Conservation (phyloP, 2,329 filamentous ascomycete species). For the Aplosporella prunicola region DNA sequence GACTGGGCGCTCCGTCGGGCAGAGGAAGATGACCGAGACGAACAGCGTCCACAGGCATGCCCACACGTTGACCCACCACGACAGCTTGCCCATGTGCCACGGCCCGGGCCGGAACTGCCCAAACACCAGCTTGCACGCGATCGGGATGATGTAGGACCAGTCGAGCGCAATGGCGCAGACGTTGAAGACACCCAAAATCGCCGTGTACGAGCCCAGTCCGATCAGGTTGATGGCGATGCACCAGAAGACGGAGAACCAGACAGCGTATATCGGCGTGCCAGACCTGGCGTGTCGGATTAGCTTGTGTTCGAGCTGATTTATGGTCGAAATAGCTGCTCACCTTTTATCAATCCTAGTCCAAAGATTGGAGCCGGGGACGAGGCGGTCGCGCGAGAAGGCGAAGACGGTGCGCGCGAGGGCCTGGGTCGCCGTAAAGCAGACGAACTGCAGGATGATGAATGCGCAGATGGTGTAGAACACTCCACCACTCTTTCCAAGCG, state of each 20-base stretch:
- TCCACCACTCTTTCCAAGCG: slow-evolving; percentile 43
- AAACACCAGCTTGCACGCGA: slow-evolving; percentile 60
- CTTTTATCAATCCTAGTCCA: slow-evolving; percentile 42
- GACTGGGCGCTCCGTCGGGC: slow-evolving; percentile 12
- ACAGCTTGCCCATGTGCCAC: slow-evolving; percentile 13
- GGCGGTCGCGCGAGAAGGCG: slow-evolving; percentile 45
- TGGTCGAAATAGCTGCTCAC: not conserved
- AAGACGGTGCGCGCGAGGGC: slow-evolving; percentile 45
- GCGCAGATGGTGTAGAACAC: slow-evolving; percentile 48
- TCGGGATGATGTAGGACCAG: slow-evolving; percentile 49
- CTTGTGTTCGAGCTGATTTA: not conserved
- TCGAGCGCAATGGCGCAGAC: slow-evolving; percentile 46
- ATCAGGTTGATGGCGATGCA: slow-evolving; percentile 52
- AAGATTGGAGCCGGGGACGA: slow-evolving; percentile 38
- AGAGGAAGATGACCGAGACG: slow-evolving; percentile 12
- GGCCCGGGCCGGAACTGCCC: slow-evolving; percentile 32
- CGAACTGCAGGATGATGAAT: slow-evolving; percentile 50
- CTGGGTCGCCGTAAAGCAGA: slow-evolving; percentile 50
- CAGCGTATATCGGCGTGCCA: slow-evolving; percentile 43
- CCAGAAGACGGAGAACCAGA: slow-evolving; percentile 47
- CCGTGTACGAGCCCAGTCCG: slow-evolving; percentile 46
- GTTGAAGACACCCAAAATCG: slow-evolving; percentile 46
- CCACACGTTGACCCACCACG: slow-evolving; percentile 11
- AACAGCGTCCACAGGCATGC: slow-evolving; percentile 13
- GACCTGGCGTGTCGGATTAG: slow-evolving; percentile 22